Percentiles rank a stretch among this genome's conserved stretches.
phyloP scores from a whole-genome alignment of 2,329 filamentous ascomycete species.

The Chrysosporium keratinophilum region DNA sequence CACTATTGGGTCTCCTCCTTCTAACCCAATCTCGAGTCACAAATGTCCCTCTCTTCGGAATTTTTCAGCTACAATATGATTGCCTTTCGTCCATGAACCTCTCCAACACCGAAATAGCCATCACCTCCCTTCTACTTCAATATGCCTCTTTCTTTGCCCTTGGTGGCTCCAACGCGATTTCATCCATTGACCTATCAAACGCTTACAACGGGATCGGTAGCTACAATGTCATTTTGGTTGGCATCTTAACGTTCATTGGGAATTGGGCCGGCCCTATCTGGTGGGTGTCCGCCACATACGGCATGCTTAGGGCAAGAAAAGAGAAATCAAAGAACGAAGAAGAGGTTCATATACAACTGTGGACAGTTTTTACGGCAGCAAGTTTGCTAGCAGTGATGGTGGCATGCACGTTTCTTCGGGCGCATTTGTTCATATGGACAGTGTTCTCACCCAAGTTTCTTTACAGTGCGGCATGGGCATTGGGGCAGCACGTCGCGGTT shows the following conservation, averaged over 20 bases:
- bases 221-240: constrained; percentile 74
- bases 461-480: constrained; percentile 79
- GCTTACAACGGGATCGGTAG: constrained; percentile 83
- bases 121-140: constrained; percentile 64
- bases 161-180: constrained; percentile 88
- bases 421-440: constrained; percentile 96
- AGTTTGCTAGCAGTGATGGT: constrained; percentile 69
- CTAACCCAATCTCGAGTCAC: constrained; percentile 76
- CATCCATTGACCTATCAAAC: constrained; percentile 84
- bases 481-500: constrained; percentile 67
- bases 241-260: constrained; percentile 68
- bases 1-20: constrained; percentile 65
- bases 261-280: constrained; percentile 91
- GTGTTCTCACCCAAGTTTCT: constrained; percentile 96
- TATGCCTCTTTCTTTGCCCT: constrained; percentile 79
- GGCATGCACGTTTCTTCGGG: constrained; percentile 71
- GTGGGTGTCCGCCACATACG: constrained; percentile 58
- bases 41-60: constrained; percentile 74
- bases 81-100: constrained; percentile 37
- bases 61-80: constrained; percentile 57
- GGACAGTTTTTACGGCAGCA: constrained; percentile 60
- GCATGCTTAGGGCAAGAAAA: constrained; percentile 19
- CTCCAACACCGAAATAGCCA: constrained; percentile 49
- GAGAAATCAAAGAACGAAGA: constrained; percentile 12
- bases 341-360: constrained; percentile 37